A percentile compares a stretch with the other conserved stretches of the same genome.
Conservation (phyloP, 2,329 filamentous ascomycete species). For the Aspergillus hortae region DNA sequence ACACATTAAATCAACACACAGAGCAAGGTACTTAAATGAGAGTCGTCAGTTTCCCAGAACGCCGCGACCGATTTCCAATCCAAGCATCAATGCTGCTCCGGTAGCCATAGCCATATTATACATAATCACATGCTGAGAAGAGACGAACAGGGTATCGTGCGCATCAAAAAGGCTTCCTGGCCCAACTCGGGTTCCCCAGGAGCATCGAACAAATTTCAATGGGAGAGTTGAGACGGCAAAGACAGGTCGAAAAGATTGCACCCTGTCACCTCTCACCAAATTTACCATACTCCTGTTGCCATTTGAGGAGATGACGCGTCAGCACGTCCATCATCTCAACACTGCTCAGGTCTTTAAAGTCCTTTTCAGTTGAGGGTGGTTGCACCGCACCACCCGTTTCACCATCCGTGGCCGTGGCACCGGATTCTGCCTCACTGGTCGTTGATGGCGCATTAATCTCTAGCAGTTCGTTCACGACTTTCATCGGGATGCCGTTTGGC, state of each 20-base stretch:
- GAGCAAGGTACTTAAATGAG: constrained; percentile 7
- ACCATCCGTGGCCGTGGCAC: constrained; percentile 22
- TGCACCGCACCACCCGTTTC: constrained; percentile 15
- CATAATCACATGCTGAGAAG: constrained; percentile 20
- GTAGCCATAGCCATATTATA: constrained; percentile 24
- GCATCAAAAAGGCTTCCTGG: constrained; percentile 9
- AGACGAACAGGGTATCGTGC: constrained; percentile 21
- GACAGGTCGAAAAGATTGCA: background rate
- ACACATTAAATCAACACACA: constrained; percentile 2
- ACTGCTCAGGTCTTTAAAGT: constrained; percentile 73
- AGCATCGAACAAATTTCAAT: constrained; percentile 3
- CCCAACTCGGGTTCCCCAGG: constrained; percentile 3
- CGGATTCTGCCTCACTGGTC: constrained; percentile 24
- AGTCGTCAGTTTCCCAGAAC: constrained; percentile 13
- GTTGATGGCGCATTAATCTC: constrained; percentile 26
- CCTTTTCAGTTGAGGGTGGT: constrained; percentile 35
- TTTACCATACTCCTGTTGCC: constrained; percentile 70
- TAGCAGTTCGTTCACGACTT: constrained; percentile 34
- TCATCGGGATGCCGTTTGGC: constrained; percentile 30
- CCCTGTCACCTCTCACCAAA: constrained; percentile 45
- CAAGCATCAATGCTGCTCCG: constrained; percentile 15
- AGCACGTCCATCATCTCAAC: constrained; percentile 89
- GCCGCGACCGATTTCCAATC: constrained; percentile 20
- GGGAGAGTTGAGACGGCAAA: constrained; percentile 1
- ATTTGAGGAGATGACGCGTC: constrained; percentile 75